Percentiles rank a stretch among this genome's conserved stretches.
phyloP scores from a whole-genome alignment of 345 rosid species.

The Dimocarpus longan region DNA sequence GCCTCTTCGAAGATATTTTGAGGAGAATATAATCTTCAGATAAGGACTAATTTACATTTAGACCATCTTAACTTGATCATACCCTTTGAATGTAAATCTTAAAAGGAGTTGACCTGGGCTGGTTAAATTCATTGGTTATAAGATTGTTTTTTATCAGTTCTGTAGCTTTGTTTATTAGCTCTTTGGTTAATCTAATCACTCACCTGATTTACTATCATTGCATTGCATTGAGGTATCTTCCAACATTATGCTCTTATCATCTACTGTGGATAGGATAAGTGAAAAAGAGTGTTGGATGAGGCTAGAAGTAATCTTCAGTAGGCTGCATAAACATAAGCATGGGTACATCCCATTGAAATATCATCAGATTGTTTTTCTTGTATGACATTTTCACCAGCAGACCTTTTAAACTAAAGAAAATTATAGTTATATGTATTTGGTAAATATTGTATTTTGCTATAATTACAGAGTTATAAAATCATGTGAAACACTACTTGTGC shows the following conservation, averaged over 20 bases:
- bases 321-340: not conserved
- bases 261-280: not conserved
- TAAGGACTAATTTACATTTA: not conserved
- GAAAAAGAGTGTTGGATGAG: not conserved
- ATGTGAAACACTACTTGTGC: not conserved
- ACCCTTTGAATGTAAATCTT: not conserved
- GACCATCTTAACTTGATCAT: not conserved
- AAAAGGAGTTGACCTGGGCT: not conserved
- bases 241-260: not conserved
- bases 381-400: not conserved
- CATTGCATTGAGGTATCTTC: not conserved
- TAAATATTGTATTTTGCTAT: not conserved
- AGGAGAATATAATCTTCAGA: not conserved
- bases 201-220: not conserved
- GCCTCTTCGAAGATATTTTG: not conserved
- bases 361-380: too few relatives aligned
- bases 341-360: not conserved
- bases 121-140: not conserved
- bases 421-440: not conserved
- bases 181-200: not conserved
- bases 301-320: not conserved
- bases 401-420: not conserved
- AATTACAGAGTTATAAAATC: not conserved
- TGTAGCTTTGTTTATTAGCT: not conserved
- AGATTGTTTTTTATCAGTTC: not conserved